A percentile compares a stretch with the other conserved stretches of the same genome.
Conservation (phyloP, 2,329 filamentous ascomycete species). For the Apiospora rasikravindrae region DNA sequence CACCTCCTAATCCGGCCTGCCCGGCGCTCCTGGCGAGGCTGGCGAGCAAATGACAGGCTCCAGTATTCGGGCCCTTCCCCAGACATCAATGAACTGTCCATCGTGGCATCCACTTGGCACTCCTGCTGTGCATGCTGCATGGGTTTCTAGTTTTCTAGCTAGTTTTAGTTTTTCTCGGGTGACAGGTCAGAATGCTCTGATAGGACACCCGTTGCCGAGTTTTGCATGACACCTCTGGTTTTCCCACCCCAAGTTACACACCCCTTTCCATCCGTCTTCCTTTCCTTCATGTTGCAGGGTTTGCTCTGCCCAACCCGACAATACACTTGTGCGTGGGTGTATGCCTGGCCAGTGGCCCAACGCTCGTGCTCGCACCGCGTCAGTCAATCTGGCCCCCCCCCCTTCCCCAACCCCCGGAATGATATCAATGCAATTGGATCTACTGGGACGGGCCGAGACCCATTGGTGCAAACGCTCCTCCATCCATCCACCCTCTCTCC, state of each 20-base stretch:
- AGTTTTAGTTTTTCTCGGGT: slow-evolving; percentile 1
- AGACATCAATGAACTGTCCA: slow-evolving; percentile 1
- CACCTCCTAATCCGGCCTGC: slow-evolving; percentile 1
- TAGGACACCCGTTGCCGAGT: slow-evolving; percentile 1
- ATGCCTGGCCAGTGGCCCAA: background rate
- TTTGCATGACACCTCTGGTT: background rate
- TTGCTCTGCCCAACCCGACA: background rate
- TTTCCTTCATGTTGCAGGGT: too few relatives aligned
- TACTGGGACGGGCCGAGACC: slow-evolving; percentile 7
- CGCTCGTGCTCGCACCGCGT: background rate
- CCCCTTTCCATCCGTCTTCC: background rate
- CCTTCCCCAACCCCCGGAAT: background rate
- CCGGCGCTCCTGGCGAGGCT: slow-evolving; percentile 1
- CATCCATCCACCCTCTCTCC: background rate
- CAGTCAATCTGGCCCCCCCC: background rate
- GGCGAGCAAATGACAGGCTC: slow-evolving; percentile 3
- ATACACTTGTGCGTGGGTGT: background rate
- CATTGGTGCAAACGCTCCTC: slow-evolving; percentile 9
- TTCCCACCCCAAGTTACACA: background rate
- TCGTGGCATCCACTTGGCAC: background rate
- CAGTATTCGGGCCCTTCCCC: background rate
- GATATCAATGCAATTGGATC: background rate
- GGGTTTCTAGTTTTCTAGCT: background rate
- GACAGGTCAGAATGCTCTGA: slow-evolving; percentile 11
- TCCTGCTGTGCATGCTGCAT: background rate